A percentile compares a stretch with the other conserved stretches of the same genome.
Evolutionary conservation across 1,284 basidiomycete genomes (phyloP).

Genomic region (Irpex rosettiformis): DNA sequence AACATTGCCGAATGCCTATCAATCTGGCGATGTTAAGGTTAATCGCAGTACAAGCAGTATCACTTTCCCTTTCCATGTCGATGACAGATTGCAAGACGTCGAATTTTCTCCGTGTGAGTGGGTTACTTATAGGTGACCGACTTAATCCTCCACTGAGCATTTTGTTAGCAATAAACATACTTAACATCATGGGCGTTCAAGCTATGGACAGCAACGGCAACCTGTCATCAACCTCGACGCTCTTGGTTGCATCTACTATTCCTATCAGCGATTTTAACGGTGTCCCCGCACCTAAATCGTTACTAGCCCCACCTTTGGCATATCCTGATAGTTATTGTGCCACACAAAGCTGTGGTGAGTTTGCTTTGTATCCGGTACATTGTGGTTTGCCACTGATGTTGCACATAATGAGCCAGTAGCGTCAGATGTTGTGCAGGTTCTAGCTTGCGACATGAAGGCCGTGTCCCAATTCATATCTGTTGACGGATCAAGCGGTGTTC

Average conservation of each 20-base stretch:
- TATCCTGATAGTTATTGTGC: neutral
- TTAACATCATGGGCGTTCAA: neutral
- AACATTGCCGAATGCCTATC: neutral
- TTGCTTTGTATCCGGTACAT: neutral
- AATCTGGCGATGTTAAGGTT: neutral
- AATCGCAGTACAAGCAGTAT: neutral
- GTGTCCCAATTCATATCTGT: neutral
- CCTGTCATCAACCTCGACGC: neutral
- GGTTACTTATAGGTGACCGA: neutral
- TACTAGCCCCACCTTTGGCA: neutral
- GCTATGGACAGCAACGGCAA: neutral
- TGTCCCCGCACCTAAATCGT: neutral
- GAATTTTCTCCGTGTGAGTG: neutral
- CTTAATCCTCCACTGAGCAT: neutral
- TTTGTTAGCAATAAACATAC: too few relatives aligned
- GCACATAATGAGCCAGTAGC: neutral
- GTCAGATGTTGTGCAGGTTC: neutral
- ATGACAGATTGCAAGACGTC: neutral
- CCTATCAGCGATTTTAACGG: neutral
- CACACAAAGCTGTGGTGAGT: neutral
- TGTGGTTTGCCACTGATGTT: neutral
- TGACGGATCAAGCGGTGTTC: neutral
- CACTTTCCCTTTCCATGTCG: neutral
- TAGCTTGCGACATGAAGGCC: neutral
- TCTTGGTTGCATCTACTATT: neutral